Percentiles rank a stretch among this genome's conserved stretches.
Conservation (phyloP, 176 grass and related monocot species). For the Lolium multiflorum region DNA sequence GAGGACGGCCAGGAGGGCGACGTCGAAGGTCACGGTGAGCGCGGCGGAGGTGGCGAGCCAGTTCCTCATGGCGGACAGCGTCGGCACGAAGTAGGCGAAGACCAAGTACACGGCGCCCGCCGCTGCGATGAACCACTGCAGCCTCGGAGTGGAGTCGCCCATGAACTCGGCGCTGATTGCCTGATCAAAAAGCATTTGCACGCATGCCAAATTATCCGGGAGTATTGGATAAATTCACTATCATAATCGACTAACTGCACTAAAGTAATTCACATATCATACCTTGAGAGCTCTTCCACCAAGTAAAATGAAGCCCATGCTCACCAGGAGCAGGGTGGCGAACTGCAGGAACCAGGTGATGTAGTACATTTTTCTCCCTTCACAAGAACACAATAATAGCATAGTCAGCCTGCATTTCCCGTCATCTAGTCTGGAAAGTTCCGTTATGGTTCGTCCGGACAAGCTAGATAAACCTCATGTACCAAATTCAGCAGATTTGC, state of each 20-base stretch:
- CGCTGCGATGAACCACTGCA: constrained; percentile 59
- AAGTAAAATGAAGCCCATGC: constrained; percentile 86
- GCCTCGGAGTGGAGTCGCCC: constrained; percentile 52
- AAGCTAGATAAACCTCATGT: too few relatives aligned
- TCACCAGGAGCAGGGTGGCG: constrained; percentile 66
- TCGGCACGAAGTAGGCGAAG: constrained; percentile 87
- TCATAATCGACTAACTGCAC: background rate
- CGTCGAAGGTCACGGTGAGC: constrained; percentile 59
- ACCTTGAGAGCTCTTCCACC: constrained; percentile 87
- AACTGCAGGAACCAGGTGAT: constrained; percentile 86
- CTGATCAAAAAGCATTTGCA: constrained; percentile 24
- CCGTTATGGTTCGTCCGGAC: too few relatives aligned
- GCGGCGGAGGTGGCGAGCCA: constrained; percentile 78
- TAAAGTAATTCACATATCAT: background rate
- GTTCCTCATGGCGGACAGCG: constrained; percentile 86
- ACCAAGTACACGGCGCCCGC: constrained; percentile 65
- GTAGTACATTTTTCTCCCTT: constrained; percentile 81
- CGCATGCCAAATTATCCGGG: background rate
- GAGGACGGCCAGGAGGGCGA: constrained; percentile 60
- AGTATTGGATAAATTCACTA: background rate
- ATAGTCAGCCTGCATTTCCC: background rate
- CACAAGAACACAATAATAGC: background rate
- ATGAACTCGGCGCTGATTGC: constrained; percentile 75
- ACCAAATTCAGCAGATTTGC: too few relatives aligned
- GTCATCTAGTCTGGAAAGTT: too few relatives aligned